Evolutionary conservation across 495 filamentous ascomycete genomes (phyloP).

Genomic region (Paragyromitra xinjiangensis): DNA sequence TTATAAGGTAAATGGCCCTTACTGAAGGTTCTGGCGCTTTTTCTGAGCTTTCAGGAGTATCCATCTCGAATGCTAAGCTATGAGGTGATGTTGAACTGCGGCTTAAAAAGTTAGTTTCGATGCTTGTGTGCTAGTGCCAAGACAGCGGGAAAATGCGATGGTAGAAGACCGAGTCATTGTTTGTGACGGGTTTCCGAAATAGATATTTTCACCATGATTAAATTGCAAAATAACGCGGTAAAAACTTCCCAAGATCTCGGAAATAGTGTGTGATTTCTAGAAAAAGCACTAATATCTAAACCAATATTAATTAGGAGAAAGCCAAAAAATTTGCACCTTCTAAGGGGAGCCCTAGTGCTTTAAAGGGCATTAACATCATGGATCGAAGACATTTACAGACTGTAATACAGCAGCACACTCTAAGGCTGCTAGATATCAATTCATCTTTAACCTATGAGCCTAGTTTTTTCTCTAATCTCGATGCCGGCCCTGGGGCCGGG

Average conservation of each 20-base stretch:
- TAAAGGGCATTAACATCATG: no score
- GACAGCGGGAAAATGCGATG: background rate
- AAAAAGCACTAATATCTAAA: no score
- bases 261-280: no score
- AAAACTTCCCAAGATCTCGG: no score
- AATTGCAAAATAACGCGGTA: background rate
- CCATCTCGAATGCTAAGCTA: constrained; percentile 22
- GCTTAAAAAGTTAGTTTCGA: constrained; percentile 6
- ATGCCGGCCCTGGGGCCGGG: background rate
- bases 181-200: background rate
- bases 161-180: constrained; percentile 7
- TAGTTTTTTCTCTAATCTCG: background rate
- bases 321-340: no score
- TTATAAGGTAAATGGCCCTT: background rate
- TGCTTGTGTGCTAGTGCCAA: constrained; percentile 8
- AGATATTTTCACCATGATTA: background rate
- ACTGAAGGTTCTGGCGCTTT: constrained; percentile 18
- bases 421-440: background rate
- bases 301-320: no score
- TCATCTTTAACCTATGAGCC: background rate
- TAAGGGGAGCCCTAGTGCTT: no score
- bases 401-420: no score
- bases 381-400: no score
- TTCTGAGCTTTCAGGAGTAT: constrained; percentile 17
- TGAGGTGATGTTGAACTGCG: constrained; percentile 32